A percentile compares a stretch with the other conserved stretches of the same genome.
Conservation (phyloP, 169 alveolate species). For the Cryptosporidium bovis region DNA sequence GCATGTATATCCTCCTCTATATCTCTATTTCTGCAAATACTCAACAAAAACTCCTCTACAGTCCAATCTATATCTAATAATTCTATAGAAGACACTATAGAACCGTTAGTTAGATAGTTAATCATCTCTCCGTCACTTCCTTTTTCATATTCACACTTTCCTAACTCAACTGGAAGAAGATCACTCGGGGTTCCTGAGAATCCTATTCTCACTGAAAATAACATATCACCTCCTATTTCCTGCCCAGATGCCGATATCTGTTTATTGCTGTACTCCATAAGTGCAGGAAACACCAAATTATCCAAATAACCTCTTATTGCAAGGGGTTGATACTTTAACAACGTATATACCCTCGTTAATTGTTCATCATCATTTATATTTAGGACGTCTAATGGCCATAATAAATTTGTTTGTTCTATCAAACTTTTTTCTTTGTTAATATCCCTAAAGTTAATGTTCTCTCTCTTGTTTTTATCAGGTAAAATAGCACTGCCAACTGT, state of each 20-base stretch:
- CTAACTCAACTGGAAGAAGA: constrained; percentile 90
- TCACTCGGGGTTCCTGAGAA: constrained; percentile 94
- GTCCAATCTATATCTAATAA: constrained; percentile 73
- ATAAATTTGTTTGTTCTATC: constrained; percentile 36
- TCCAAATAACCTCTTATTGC: constrained; percentile 85
- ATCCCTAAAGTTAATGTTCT: not conserved
- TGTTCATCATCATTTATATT: constrained; percentile 86
- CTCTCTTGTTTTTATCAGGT: not conserved
- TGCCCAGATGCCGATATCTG: constrained; percentile 90
- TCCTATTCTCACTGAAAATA: constrained; percentile 89
- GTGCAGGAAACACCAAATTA: constrained; percentile 83
- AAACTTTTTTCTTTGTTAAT: not conserved
- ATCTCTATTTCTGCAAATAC: constrained; percentile 34
- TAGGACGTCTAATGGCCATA: constrained; percentile 84
- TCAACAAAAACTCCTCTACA: constrained; percentile 35
- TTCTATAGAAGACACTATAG: constrained; percentile 77
- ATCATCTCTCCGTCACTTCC: constrained; percentile 90
- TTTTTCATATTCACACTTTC: constrained; percentile 84
- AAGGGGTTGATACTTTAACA: constrained; percentile 81
- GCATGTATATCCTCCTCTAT: constrained; percentile 77
- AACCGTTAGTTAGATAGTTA: constrained; percentile 81
- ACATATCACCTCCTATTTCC: constrained; percentile 88
- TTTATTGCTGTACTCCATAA: constrained; percentile 85
- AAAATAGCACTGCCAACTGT: not conserved
- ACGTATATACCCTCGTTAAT: constrained; percentile 76